Percentiles rank a stretch among this genome's conserved stretches.
phyloP scores from a whole-genome alignment of 306 rosid genomes.

The Glycine latifolia region DNA sequence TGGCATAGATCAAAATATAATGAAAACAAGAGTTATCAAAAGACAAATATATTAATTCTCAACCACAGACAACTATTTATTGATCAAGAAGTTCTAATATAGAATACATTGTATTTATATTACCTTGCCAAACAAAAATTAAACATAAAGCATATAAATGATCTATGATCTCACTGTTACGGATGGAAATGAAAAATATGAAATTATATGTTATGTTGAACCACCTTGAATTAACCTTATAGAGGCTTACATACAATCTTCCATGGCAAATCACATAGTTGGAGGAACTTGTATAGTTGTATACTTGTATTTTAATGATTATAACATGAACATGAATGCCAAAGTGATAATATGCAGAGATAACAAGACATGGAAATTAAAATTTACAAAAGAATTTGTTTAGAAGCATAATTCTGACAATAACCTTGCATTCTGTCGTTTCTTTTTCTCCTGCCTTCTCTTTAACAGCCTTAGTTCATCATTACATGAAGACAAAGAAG shows the following conservation, averaged over 20 bases:
- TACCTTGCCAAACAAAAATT: conserved; percentile 3
- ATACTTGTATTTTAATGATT: conserved; percentile 11
- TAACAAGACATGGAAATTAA: not conserved
- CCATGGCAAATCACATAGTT: conserved; percentile 30
- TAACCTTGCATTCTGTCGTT: conserved; percentile 91
- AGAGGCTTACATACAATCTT: conserved; percentile 18
- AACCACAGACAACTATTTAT: conserved; percentile 10
- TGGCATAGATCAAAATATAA: conserved; percentile 17
- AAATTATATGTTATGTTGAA: conserved; percentile 29
- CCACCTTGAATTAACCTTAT: conserved; percentile 7
- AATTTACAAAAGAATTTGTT: conserved; percentile 36
- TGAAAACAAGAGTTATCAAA: conserved; percentile 16
- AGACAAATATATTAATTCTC: conserved; percentile 8
- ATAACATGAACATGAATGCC: conserved; percentile 32
- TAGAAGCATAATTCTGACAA: conserved; percentile 44
- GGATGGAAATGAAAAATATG: conserved; percentile 12
- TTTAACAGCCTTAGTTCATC: conserved; percentile 56
- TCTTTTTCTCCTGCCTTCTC: conserved; percentile 67
- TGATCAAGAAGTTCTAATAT: conserved; percentile 21
- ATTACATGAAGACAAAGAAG: conserved; percentile 35
- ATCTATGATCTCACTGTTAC: conserved; percentile 6
- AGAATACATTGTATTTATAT: conserved; percentile 10
- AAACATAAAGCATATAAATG: conserved; percentile 25
- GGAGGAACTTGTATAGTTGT: too few relatives aligned
- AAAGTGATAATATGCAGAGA: conserved; percentile 1